Evolutionary conservation across 228 moss, liverwort and hornwort genomes (phyloP).

Genomic region (Sphagnum magellanicum): DNA sequence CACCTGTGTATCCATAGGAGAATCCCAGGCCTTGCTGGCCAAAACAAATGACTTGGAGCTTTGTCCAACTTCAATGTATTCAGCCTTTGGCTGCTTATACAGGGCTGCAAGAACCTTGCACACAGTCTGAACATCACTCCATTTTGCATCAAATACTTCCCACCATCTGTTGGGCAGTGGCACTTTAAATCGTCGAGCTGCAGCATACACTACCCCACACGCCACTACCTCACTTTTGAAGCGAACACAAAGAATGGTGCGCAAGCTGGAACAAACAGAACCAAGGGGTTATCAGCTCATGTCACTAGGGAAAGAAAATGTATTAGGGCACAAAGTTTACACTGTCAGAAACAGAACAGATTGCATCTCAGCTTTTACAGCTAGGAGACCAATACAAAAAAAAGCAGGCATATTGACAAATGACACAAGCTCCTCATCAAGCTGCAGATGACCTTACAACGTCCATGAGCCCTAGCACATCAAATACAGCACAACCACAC

Average conservation of each 20-base stretch:
- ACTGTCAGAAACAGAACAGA: too few relatives aligned
- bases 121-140: conserved; percentile 78
- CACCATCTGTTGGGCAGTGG: conserved; percentile 80
- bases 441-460: too few relatives aligned
- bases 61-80: conserved; percentile 82
- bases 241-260: conserved; percentile 90
- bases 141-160: conserved; percentile 94
- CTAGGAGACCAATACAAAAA: too few relatives aligned
- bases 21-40: conserved; percentile 90
- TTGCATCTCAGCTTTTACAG: too few relatives aligned
- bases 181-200: conserved; percentile 76
- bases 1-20: conserved; percentile 57
- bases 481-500: background rate
- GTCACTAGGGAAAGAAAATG: too few relatives aligned
- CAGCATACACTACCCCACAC: conserved; percentile 97
- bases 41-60: conserved; percentile 90
- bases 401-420: too few relatives aligned
- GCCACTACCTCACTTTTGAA: conserved; percentile 97
- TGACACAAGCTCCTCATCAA: too few relatives aligned
- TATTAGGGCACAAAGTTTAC: too few relatives aligned
- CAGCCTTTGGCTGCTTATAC: conserved; percentile 72
- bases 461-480: too few relatives aligned
- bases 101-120: conserved; percentile 83
- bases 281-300: too few relatives aligned
- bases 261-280: conserved; percentile 62